These are phyloP conservation scores for Raddia distichophylla DNA, from an alignment of 176 grass and related monocot species.

Conservation along the genomic window DNA sequence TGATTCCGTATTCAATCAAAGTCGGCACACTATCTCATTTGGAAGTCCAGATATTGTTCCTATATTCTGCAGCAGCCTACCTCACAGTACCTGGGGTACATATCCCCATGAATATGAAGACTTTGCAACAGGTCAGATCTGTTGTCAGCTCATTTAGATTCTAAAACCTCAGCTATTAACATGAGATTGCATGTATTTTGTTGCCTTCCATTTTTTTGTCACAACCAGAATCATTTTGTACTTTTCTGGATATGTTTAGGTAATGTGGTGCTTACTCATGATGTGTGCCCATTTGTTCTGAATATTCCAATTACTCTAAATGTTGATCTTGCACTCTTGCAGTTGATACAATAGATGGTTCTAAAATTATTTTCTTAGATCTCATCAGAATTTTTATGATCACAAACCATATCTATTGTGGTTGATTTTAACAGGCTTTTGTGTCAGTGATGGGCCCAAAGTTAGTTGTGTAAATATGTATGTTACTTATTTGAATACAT, in stretches of 20 bases:
- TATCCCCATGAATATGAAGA: conserved; percentile 92
- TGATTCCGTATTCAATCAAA: conserved; percentile 96
- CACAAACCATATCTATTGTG: background rate
- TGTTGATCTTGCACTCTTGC: conserved; percentile 9
- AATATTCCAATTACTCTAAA: conserved; percentile 28
- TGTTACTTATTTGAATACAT: conserved; percentile 31
- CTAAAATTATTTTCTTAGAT: background rate
- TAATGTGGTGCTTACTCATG: conserved; percentile 15
- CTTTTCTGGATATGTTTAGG: background rate
- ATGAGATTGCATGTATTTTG: background rate
- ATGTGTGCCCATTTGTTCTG: background rate
- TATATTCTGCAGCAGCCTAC: conserved; percentile 82
- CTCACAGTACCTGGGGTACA: conserved; percentile 78
- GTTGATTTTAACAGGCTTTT: conserved; percentile 13
- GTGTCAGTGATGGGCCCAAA: background rate
- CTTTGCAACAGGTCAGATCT: conserved; percentile 77
- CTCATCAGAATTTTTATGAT: conserved; percentile 1
- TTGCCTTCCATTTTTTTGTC: background rate
- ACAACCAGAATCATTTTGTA: background rate
- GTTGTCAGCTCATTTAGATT: conserved; percentile 13
- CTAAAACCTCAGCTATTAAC: conserved; percentile 17
- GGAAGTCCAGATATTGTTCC: conserved; percentile 96
- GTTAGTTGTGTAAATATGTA: conserved; percentile 22
- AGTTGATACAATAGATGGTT: conserved; percentile 7
- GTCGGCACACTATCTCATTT: conserved; percentile 73